Percentiles rank a stretch among this genome's conserved stretches.
Evolutionary conservation across 2,329 filamentous ascomycete genomes (phyloP).

Genomic region (Cryphonectria nitschkei): DNA sequence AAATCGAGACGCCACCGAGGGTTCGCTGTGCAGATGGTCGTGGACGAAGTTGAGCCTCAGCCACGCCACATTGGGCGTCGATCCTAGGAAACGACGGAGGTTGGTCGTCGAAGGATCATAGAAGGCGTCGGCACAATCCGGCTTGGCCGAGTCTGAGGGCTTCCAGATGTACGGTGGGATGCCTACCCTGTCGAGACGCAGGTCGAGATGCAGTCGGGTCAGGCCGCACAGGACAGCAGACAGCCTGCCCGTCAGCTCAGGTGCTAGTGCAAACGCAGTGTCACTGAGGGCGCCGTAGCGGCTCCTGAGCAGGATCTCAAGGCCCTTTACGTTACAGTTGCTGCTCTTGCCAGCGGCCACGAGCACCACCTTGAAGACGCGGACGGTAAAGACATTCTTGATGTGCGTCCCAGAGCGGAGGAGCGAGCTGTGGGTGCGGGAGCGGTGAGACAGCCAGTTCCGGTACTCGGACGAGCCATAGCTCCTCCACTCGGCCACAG

Average conservation of each 20-base stretch:
- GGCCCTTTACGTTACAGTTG: constrained; percentile 40
- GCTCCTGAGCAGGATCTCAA: constrained; percentile 53
- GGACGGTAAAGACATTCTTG: constrained; percentile 34
- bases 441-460: background rate
- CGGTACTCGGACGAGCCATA: constrained; percentile 39
- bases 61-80: constrained; percentile 49
- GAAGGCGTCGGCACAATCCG: constrained; percentile 1
- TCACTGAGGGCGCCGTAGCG: constrained; percentile 40
- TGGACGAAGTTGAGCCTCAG: constrained; percentile 56
- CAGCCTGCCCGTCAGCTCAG: constrained; percentile 42
- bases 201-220: constrained; percentile 48
- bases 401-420: constrained; percentile 11
- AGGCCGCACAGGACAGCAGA: constrained; percentile 49
- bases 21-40: background rate
- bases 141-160: constrained; percentile 6
- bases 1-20: constrained; percentile 35
- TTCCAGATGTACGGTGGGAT: too few species aligned
- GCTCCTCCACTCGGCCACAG: constrained; percentile 46
- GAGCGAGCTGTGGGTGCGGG: background rate
- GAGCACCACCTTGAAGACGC: constrained; percentile 46
- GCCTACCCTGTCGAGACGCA: constrained; percentile 22
- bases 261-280: constrained; percentile 51
- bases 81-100: constrained; percentile 44
- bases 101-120: constrained; percentile 29
- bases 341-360: constrained; percentile 49